Conservation (phyloP, 1,139 yeast species). For the Blastobotrys raffinosifermentans region DNA sequence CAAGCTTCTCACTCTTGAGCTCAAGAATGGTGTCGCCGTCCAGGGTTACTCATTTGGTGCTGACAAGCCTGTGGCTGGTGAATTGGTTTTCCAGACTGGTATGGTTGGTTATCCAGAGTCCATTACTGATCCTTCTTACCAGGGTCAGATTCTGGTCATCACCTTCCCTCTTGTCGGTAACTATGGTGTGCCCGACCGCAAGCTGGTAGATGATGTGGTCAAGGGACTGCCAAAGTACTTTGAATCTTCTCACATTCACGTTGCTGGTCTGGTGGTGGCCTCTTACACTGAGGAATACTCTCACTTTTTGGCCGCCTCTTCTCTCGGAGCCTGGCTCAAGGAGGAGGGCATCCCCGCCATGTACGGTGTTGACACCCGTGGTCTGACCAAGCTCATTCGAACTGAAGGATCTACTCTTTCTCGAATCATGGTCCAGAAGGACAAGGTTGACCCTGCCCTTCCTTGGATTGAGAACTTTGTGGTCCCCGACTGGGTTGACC, state of each 20-base stretch:
- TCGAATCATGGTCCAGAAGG: slow-evolving; percentile 61
- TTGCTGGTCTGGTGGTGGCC: slow-evolving; percentile 96
- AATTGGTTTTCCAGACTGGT: slow-evolving; percentile 96
- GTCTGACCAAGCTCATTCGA: slow-evolving; percentile 88
- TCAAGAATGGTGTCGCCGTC: slow-evolving; percentile 81
- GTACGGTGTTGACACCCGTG: slow-evolving; percentile 96
- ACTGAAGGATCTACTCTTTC: slow-evolving; percentile 91
- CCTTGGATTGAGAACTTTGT: slow-evolving; percentile 63
- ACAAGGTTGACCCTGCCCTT: slow-evolving; percentile 38
- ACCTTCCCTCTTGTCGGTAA: slow-evolving; percentile 97
- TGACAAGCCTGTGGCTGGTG: slow-evolving; percentile 84
- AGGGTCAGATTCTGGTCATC: slow-evolving; percentile 92
- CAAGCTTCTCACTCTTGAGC: slow-evolving; percentile 81
- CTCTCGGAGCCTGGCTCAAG: slow-evolving; percentile 90
- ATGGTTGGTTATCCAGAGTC: slow-evolving; percentile 97
- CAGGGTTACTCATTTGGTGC: slow-evolving; percentile 99
- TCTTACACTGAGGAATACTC: slow-evolving; percentile 96
- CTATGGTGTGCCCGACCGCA: slow-evolving; percentile 96
- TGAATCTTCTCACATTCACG: slow-evolving; percentile 85
- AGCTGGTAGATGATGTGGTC: slow-evolving; percentile 65
- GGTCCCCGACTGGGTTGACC: slow-evolving; percentile 86
- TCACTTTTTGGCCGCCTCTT: slow-evolving; percentile 86
- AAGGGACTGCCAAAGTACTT: slow-evolving; percentile 83
- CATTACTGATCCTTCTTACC: slow-evolving; percentile 96
- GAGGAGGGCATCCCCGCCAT: slow-evolving; percentile 91